A percentile compares a stretch with the other conserved stretches of the same genome.
These are phyloP conservation scores for Boletus rufocinnamomeus DNA, from an alignment of 768 basidiomycete genomes.

Conservation along the genomic window DNA sequence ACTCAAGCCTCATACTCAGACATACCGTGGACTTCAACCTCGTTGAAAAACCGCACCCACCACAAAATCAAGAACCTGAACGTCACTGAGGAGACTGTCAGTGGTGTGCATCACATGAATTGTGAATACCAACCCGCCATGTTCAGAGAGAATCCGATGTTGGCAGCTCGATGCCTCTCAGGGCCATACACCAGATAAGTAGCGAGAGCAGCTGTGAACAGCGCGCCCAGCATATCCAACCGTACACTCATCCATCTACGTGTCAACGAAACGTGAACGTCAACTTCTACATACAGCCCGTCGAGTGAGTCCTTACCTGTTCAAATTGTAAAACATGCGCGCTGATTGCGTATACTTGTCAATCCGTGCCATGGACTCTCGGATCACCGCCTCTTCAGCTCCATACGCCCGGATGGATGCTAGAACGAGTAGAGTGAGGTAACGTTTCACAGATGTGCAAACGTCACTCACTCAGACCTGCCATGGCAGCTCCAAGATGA, in stretches of 20 bases:
- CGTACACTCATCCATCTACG: conserved; percentile 49
- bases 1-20: neutral
- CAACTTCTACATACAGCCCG: neutral
- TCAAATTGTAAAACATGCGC: conserved; percentile 49
- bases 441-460: too few relatives aligned
- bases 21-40: conserved; percentile 49
- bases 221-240: conserved; percentile 49
- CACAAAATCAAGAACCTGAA: conserved; percentile 59
- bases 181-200: conserved; percentile 8
- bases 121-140: conserved; percentile 39
- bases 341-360: conserved; percentile 48
- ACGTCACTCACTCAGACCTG: neutral
- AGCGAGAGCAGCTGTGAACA: neutral
- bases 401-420: conserved; percentile 38
- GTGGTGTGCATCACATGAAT: neutral
- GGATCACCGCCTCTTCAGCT: conserved; percentile 45
- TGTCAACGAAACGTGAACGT: neutral
- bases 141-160: conserved; percentile 41
- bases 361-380: conserved; percentile 46
- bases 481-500: conserved; percentile 5
- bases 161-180: conserved; percentile 9
- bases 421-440: neutral
- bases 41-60: conserved; percentile 47
- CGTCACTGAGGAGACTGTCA: conserved; percentile 37
- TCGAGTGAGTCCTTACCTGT: conserved; percentile 35